Conservation (phyloP, 768 basidiomycete genomes). For the Tricholoma furcatifolium region DNA sequence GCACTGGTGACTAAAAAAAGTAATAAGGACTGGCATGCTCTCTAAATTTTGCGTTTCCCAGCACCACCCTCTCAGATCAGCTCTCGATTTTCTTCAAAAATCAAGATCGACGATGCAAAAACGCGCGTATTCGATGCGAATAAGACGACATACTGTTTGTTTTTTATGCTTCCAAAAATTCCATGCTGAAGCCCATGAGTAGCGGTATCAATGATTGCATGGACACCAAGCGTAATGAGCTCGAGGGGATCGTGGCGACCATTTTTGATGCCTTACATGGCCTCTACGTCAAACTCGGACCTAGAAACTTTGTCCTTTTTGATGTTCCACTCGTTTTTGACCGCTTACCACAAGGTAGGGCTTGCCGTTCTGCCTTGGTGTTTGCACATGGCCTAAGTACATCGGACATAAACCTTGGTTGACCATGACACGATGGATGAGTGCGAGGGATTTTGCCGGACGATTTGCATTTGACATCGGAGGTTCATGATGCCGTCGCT, state of each 20-base stretch:
- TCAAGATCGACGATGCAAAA: not conserved
- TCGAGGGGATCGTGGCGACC: constrained; percentile 1
- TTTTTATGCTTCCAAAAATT: not conserved
- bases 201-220: too few relatives aligned
- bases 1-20: too few relatives aligned
- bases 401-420: too few relatives aligned
- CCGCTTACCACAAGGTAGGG: constrained; percentile 2
- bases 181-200: not conserved
- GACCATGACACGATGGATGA: too few relatives aligned
- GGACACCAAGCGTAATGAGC: constrained; percentile 7
- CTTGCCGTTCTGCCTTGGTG: not conserved
- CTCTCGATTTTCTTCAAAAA: not conserved
- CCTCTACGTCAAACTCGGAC: constrained; percentile 10
- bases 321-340: constrained; percentile 11
- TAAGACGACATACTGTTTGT: constrained; percentile 7
- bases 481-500: constrained; percentile 7
- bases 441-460: too few relatives aligned
- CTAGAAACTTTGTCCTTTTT: constrained; percentile 10
- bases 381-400: not conserved
- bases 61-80: constrained; percentile 3
- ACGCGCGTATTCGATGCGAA: not conserved
- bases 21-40: too few relatives aligned
- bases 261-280: constrained; percentile 13
- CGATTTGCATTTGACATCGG: constrained; percentile 5
- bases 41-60: not conserved